Conservation (phyloP, 306 rosid genomes). For the Parietaria judaica region DNA sequence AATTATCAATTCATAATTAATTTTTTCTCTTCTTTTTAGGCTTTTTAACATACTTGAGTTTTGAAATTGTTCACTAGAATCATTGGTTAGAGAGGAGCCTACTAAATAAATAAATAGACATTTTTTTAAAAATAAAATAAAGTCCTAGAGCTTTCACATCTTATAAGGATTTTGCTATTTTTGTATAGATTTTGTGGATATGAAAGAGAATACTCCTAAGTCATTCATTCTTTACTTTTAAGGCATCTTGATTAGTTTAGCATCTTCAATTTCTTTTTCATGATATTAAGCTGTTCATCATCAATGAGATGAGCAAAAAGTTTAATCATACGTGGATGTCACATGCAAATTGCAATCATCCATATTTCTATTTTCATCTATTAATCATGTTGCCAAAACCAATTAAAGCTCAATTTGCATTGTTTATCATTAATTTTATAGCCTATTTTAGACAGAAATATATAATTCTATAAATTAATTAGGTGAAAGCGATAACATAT, state of each 20-base stretch:
- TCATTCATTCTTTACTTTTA: conserved; percentile 13
- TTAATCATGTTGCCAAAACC: neutral
- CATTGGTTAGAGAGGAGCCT: conserved; percentile 19
- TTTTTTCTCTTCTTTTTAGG: conserved; percentile 1
- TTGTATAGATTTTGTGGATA: neutral
- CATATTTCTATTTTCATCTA: neutral
- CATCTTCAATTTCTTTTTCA: conserved; percentile 1
- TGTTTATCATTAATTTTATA: neutral
- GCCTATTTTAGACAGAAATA: too few species aligned
- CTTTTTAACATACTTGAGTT: neutral
- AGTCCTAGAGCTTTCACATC: conserved; percentile 1
- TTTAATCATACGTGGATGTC: neutral
- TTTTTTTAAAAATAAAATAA: neutral
- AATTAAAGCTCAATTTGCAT: neutral
- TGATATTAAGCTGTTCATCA: neutral
- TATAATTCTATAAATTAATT: too few species aligned
- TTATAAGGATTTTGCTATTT: neutral
- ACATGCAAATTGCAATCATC: conserved; percentile 5
- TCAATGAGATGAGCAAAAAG: conserved; percentile 2
- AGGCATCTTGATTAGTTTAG: conserved; percentile 11
- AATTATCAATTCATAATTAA: conserved; percentile 7
- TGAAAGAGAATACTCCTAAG: neutral
- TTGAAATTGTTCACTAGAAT: conserved; percentile 10
- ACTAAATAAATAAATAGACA: neutral
- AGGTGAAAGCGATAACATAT: too few species aligned